Percentiles rank a stretch among this genome's conserved stretches.
These are phyloP conservation scores for Sutorius australiensis DNA, from an alignment of 768 basidiomycete species.

Conservation along the genomic window DNA sequence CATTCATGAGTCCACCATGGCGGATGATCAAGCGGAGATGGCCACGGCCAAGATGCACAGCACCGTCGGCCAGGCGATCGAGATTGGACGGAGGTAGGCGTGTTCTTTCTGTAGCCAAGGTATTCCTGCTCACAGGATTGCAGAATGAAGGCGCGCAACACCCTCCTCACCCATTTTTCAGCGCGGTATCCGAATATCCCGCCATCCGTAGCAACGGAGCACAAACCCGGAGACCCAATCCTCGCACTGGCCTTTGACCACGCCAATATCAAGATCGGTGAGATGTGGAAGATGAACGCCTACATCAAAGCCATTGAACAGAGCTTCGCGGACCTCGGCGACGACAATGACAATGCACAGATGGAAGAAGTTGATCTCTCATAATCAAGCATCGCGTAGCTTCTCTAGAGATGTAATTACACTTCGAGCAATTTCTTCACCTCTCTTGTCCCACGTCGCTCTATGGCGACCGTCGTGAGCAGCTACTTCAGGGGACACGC, in stretches of 20 bases:
- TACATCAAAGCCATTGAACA: slow-evolving; percentile 72
- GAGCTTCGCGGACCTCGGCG: slow-evolving; percentile 51
- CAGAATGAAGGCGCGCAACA: slow-evolving; percentile 82
- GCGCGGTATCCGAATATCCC: slow-evolving; percentile 90
- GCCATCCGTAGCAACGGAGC: slow-evolving; percentile 31
- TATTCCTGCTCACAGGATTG: neutral
- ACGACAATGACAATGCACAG: slow-evolving; percentile 34
- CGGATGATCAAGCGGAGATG: slow-evolving; percentile 73
- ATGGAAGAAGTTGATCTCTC: slow-evolving; percentile 19
- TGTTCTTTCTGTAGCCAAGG: neutral
- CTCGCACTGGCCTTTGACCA: slow-evolving; percentile 83
- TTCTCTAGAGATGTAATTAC: slow-evolving; percentile 54
- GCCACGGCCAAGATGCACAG: slow-evolving; percentile 80
- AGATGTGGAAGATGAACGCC: slow-evolving; percentile 82
- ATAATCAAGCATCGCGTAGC: slow-evolving; percentile 11
- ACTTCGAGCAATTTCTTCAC: slow-evolving; percentile 42
- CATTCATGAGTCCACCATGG: slow-evolving; percentile 94
- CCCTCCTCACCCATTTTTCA: slow-evolving; percentile 95
- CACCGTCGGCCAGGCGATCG: slow-evolving; percentile 85
- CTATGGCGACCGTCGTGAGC: slow-evolving; percentile 2
- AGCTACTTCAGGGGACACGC: slow-evolving; percentile 5
- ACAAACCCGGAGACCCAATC: slow-evolving; percentile 35
- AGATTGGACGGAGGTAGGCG: slow-evolving; percentile 63
- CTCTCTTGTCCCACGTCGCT: slow-evolving; percentile 29
- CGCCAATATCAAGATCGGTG: slow-evolving; percentile 62